Base-by-base conservation (phyloP, 495 filamentous ascomycete genomes). In the Neurospora sp. region DNA sequence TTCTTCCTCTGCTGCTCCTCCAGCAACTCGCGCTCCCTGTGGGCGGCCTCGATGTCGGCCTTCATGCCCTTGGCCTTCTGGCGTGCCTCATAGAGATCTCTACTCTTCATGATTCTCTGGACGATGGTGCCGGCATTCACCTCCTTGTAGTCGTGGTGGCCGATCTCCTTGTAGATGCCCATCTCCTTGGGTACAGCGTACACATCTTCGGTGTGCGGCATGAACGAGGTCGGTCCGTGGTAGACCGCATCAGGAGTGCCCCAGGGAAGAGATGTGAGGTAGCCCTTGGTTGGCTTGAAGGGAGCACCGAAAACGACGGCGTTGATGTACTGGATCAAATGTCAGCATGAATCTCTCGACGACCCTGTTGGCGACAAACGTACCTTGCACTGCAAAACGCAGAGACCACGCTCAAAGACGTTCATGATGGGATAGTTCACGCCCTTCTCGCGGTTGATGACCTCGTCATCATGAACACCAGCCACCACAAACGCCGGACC, bases 381-480 rank as follows among this genome's bases (percentile, higher is more conserved):
- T 86, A 96, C 94, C 76, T 90, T 89, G 81, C 96, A 99, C 77
- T 98, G 96, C 40, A 98, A 87, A 49, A 98, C 96, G 81, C 96
- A 98, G 27, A 99, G 90, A 7, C 93, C 93, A 70, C 96, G 90
- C 86, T 99, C 96, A 77, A 94, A 97, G 46, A 98, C 93, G 83
- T 97, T 98, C 96, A 98, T 99, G 80, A 99, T 98, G 2, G 96
- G 96, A 80, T 98, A 98, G 82, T 99, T 99, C 75, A 97, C 84
- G 11, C 96, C 95, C 83, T 98, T 98, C 92, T 93, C 95, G 76
- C 90, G 81, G 82, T 98, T 98, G 79, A 99, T 96, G 54, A 95
- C 94, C 74, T 91, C 88, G 82, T 99, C 96, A 78, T 96, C 92
- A 79, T 99, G 96, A 38, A 99, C 90, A 37, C 96, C 96, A 7